Evolutionary conservation across 805 yeast genomes (phyloP), one percentile per base, ranked within the genome.

Genomic region (Barnettozyma wickerhamii): DNA sequence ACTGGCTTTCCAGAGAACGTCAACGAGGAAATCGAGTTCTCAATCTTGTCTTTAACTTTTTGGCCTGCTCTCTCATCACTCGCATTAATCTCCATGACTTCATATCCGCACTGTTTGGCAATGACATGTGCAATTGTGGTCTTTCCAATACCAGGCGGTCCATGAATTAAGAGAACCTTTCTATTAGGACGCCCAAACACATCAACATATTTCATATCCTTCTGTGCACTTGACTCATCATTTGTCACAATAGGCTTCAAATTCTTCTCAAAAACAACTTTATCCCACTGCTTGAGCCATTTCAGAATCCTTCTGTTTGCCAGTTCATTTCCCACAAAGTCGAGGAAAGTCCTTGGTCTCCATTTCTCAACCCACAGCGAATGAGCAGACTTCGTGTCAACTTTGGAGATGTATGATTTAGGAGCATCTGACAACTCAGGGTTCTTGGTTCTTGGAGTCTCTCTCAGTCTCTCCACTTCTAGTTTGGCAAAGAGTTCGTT

Each of bases 121-220:
- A 89, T 72, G 2, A 88, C 76, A 55, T 90, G 96, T 0, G 91
- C 91, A 7, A 90, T 83, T 4, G 87, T 81, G 6, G 95, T 84
- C 52, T 84, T 84, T 19, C 95, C 95, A 37, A 82, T 81, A 27
- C 95, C 95, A 0, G 95, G 95, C 5, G 95, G 93, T 0, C 99
- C 99, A 57, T 83, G 88, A 10, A 93, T 73, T 30, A 93, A 64
- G 17, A 93, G 57, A 0, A 93, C 70, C 48, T 77, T 82, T 38
- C 72, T 72, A 13, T 60, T 64, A 0, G 90, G 90, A 41, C 90
- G 65, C 21, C 73, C 68, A 30, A 73, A 67, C 1, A 77, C 75
- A 54, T 81, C 88, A 1, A 42, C 32, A 5, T 46, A 48, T 12
- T 40, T 35, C 19, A 19, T 46, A 10, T 21, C 23, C 10, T 33